phyloP scores from a whole-genome alignment of 1,284 basidiomycete species.

The Abortiporus biennis region DNA sequence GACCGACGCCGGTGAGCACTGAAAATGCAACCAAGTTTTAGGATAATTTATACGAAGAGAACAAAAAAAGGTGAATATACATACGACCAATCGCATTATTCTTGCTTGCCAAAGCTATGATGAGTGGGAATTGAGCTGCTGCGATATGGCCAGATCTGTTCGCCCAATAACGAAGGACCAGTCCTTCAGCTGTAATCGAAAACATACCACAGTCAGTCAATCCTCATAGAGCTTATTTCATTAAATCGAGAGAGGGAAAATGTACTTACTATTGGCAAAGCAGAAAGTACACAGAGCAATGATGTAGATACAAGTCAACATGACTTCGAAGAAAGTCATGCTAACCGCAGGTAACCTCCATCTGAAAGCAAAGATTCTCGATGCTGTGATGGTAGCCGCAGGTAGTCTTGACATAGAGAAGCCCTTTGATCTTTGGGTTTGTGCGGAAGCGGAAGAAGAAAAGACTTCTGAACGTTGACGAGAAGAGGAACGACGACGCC shows the following conservation, averaged over 20 bases:
- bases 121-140: slow-evolving; percentile 31
- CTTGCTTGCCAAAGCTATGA: slow-evolving; percentile 32
- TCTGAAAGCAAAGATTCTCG: slow-evolving; percentile 22
- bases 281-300: slow-evolving; percentile 16
- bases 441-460: too few relatives aligned
- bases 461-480: too few relatives aligned
- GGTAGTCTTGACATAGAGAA: slow-evolving; percentile 14
- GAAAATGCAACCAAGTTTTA: not conserved
- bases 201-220: too few relatives aligned
- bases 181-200: slow-evolving; percentile 14
- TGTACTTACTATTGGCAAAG: slow-evolving; percentile 21
- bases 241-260: not conserved
- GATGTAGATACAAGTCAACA: slow-evolving; percentile 19
- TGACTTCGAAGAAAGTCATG: slow-evolving; percentile 18
- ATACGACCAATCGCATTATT: slow-evolving; percentile 36
- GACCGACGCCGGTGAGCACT: slow-evolving; percentile 34
- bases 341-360: slow-evolving; percentile 20
- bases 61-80: slow-evolving; percentile 17
- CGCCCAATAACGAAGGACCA: slow-evolving; percentile 17
- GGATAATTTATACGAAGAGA: too few relatives aligned
- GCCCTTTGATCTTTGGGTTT: too few relatives aligned
- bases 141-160: slow-evolving; percentile 29
- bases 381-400: slow-evolving; percentile 18
- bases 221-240: not conserved
- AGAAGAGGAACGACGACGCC: slow-evolving; percentile 9